Conservation (phyloP, 306 rosid species). For the Abrus pulchellus region DNA sequence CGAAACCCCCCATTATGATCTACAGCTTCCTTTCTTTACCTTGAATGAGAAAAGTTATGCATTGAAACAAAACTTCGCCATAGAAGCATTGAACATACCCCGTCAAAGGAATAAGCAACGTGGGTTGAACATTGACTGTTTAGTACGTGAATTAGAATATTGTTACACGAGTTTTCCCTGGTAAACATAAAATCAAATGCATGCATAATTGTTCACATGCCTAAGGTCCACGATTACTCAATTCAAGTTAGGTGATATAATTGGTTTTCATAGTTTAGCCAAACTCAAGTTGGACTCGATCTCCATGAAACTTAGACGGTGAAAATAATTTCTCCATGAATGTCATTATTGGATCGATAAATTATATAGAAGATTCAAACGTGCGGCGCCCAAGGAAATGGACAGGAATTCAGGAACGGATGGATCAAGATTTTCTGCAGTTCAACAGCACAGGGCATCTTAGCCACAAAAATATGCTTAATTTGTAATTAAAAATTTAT, state of each 20-base stretch:
- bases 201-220: background rate
- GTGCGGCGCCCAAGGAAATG: slow-evolving; percentile 16
- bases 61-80: slow-evolving; percentile 47
- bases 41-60: slow-evolving; percentile 50
- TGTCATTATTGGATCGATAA: slow-evolving; percentile 34
- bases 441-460: no score
- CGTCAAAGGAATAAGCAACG: slow-evolving; percentile 32
- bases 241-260: background rate
- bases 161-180: background rate
- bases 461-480: no score
- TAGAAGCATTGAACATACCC: slow-evolving; percentile 47
- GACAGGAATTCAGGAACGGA: no score
- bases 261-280: slow-evolving; percentile 14
- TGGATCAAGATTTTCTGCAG: no score
- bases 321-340: slow-evolving; percentile 36
- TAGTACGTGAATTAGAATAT: background rate
- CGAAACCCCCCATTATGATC: slow-evolving; percentile 9
- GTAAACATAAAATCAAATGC: background rate
- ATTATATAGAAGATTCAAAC: background rate
- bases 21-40: slow-evolving; percentile 49
- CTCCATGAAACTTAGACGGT: background rate
- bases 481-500: no score
- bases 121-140: slow-evolving; percentile 47
- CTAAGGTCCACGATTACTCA: background rate
- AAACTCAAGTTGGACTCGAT: slow-evolving; percentile 48